Evolutionary conservation across 169 alveolate species (phyloP).

Genomic region (Cystoisospora suis): DNA sequence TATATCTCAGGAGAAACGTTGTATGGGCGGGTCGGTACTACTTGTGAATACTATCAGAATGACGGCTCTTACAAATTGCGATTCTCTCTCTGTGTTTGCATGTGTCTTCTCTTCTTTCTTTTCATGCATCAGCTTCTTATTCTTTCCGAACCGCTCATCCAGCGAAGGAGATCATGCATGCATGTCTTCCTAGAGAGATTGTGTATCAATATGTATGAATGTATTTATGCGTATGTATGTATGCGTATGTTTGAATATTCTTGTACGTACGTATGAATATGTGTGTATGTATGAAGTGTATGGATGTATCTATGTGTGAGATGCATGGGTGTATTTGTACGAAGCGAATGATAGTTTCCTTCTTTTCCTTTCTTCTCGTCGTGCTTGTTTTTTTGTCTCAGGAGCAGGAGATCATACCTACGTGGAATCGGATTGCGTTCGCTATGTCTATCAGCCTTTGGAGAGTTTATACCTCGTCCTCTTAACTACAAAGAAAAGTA

Average conservation of each 20-base stretch:
- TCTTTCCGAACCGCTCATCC: background rate
- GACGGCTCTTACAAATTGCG: too few relatives aligned
- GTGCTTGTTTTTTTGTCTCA: background rate
- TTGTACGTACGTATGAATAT: background rate
- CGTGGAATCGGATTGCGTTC: constrained; percentile 84
- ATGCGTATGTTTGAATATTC: background rate
- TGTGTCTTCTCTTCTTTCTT: background rate
- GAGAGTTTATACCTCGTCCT: constrained; percentile 84
- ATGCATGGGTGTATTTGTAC: background rate
- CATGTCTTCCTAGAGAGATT: too few relatives aligned
- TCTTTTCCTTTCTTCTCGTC: background rate
- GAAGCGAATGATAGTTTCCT: background rate
- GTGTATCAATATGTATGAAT: background rate
- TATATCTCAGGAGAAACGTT: too few relatives aligned
- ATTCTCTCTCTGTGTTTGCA: background rate
- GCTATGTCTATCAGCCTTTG: constrained; percentile 89
- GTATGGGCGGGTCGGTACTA: too few relatives aligned
- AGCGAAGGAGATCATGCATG: too few relatives aligned
- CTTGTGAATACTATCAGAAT: too few relatives aligned
- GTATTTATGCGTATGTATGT: background rate
- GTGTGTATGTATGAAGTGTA: background rate
- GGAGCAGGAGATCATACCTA: constrained; percentile 87
- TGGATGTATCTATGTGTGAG: background rate
- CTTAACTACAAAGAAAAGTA: constrained; percentile 84
- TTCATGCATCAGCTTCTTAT: background rate